Percentiles rank a stretch among this genome's conserved stretches.
These are phyloP conservation scores for Chlorokybus atmophyticus DNA, from an alignment of 139 green algal genomes.

Conservation along the genomic window DNA sequence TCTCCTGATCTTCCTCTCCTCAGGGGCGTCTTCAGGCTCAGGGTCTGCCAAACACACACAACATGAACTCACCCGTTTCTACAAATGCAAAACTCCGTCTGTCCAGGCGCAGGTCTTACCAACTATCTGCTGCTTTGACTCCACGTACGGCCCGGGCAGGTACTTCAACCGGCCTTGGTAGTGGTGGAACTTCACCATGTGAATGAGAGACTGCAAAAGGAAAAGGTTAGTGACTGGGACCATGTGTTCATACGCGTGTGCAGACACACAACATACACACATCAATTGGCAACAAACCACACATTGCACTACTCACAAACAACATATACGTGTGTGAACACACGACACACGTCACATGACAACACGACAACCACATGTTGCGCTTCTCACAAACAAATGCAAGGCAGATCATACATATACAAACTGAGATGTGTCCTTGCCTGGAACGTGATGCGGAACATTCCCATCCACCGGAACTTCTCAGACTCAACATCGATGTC, in stretches of 20 bases:
- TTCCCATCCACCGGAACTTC: constrained; percentile 13
- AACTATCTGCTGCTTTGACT: not conserved
- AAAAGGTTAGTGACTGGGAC: not conserved
- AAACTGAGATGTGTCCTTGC: too few species aligned
- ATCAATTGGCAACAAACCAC: too few species aligned
- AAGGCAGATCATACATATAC: too few species aligned
- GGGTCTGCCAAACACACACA: not conserved
- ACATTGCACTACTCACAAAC: too few species aligned
- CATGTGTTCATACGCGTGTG: not conserved
- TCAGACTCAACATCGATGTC: constrained; percentile 16
- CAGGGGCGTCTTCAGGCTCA: not conserved
- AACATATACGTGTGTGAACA: too few species aligned
- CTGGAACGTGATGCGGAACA: constrained; percentile 14
- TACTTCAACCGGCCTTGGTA: constrained; percentile 6
- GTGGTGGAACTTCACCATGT: constrained; percentile 6
- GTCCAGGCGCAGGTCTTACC: not conserved
- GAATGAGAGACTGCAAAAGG: constrained; percentile 7
- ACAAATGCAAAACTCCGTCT: not conserved
- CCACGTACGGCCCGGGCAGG: not conserved
- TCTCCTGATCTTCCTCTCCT: constrained; percentile 3
- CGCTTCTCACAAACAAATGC: too few species aligned
- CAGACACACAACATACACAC: too few species aligned
- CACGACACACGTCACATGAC: too few species aligned
- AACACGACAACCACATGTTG: too few species aligned
- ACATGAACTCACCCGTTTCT: constrained; percentile 2